Evolutionary conservation across 2,329 filamentous ascomycete species (phyloP), one percentile per base, ranked within the genome.

Genomic region (Colletotrichum sp.): DNA sequence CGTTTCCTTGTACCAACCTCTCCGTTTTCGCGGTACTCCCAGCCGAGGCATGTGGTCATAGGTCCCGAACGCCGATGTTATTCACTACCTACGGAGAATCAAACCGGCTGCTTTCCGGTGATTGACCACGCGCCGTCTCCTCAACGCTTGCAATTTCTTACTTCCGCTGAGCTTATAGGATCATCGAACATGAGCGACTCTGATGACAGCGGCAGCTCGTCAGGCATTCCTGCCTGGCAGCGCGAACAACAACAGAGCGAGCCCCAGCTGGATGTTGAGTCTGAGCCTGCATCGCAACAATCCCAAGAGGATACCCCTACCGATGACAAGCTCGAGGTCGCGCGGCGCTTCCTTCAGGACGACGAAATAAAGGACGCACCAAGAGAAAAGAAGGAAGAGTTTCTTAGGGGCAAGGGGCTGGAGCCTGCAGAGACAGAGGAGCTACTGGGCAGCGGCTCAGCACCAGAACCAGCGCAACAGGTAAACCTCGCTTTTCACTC

Each of bases 401-500:
- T 98, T 79, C 86, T 98, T 2, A 90, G 93, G 81, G 91, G 91
- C 67, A 98, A 98, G 83, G 95, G 95, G 5, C 86, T 98, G 9
- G 86, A 86, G 5, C 86, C 90, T 6, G 88, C 89, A 36, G 92
- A 96, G 77, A 95, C 98, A 77, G 87, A 95, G 79, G 86, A 87
- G 66, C 87, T 98, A 9, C 85, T 98, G 19, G 82, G 78, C 5
- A 81, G 84, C 61, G 65, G 49, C 32, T 68, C 69, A 30, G 81
- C 82, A 19, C 59, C 61, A 65, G 16, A 72, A n/a, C 25, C 73
- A 22, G 34, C 61, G 30, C 61, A 65, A 75, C 29, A 61, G 66
- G 32, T 55, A 34, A n/a, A 22, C 22, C 16, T 71, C 30, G 15
- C 30, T 22, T 57, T 59, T 27, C 52, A 57, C 36, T 29, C 8